Evolutionary conservation across 75 land plant genomes (phyloP).

Genomic region (Pinus taeda): DNA sequence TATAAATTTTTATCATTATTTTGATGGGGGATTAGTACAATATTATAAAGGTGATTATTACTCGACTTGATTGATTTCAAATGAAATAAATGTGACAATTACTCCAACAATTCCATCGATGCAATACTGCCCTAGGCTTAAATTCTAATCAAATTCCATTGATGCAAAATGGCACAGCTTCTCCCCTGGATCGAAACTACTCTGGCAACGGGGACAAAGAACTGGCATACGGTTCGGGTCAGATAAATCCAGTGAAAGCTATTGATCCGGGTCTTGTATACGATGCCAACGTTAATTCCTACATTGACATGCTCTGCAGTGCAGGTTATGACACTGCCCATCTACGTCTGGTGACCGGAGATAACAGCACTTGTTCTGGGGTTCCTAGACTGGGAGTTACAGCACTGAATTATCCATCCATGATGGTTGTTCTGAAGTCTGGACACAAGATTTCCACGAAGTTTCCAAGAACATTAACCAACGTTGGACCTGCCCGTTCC

Average conservation of each 20-base stretch:
- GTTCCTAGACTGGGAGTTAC: too few species aligned
- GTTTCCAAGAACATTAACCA: constrained; percentile 42
- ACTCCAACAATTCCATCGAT: background rate
- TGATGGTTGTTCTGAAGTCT: background rate
- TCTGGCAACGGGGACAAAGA: background rate
- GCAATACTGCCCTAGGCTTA: background rate
- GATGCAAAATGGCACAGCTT: background rate
- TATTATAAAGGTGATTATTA: too few species aligned
- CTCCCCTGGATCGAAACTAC: background rate
- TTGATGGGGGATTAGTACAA: too few species aligned
- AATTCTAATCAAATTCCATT: background rate
- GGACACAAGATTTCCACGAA: background rate
- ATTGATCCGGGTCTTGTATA: background rate
- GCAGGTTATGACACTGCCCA: background rate
- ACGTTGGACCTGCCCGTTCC: constrained; percentile 46
- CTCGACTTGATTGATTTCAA: too few species aligned
- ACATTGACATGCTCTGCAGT: background rate
- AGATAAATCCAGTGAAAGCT: background rate
- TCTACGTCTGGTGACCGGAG: background rate
- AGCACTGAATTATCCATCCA: background rate
- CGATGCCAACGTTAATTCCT: background rate
- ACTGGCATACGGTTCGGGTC: background rate
- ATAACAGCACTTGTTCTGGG: background rate
- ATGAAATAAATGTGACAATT: too few species aligned
- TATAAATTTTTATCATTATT: too few species aligned